Conservation (phyloP, 768 basidiomycete species). For the Trametes cingulata region DNA sequence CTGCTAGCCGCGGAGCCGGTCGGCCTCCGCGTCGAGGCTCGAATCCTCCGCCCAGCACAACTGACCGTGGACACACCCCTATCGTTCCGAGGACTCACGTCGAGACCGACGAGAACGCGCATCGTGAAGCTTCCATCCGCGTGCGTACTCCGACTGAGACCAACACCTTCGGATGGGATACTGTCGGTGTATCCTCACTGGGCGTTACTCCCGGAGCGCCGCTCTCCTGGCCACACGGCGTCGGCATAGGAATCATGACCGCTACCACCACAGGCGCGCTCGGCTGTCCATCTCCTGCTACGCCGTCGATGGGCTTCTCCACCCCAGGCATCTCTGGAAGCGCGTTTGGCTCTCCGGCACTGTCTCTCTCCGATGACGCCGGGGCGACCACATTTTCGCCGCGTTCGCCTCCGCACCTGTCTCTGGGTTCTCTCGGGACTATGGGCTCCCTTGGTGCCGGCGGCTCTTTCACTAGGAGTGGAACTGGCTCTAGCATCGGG, state of each 20-base stretch:
- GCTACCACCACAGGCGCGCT: slow-evolving; percentile 7
- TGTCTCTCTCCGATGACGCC: slow-evolving; percentile 16
- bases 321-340: not conserved
- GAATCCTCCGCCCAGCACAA: not conserved
- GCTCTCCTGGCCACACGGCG: not conserved
- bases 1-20: not conserved
- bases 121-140: slow-evolving; percentile 2
- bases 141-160: not conserved
- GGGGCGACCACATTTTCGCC: slow-evolving; percentile 2
- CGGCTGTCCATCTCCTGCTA: slow-evolving; percentile 4
- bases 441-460: not conserved
- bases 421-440: slow-evolving; percentile 7
- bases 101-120: slow-evolving; percentile 14
- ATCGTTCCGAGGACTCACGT: not conserved
- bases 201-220: not conserved
- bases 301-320: slow-evolving; percentile 3
- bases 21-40: too few relatives aligned
- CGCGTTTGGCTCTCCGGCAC: slow-evolving; percentile 9
- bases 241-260: slow-evolving; percentile 13
- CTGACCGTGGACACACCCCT: not conserved
- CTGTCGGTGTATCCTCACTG: not conserved
- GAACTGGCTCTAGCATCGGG: not conserved
- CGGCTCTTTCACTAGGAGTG: not conserved
- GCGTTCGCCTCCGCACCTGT: slow-evolving; percentile 1
- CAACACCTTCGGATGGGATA: not conserved